A percentile compares a stretch with the other conserved stretches of the same genome.
phyloP scores from a whole-genome alignment of 2,329 filamentous ascomycete genomes.

The Calonectria hawksworthii region DNA sequence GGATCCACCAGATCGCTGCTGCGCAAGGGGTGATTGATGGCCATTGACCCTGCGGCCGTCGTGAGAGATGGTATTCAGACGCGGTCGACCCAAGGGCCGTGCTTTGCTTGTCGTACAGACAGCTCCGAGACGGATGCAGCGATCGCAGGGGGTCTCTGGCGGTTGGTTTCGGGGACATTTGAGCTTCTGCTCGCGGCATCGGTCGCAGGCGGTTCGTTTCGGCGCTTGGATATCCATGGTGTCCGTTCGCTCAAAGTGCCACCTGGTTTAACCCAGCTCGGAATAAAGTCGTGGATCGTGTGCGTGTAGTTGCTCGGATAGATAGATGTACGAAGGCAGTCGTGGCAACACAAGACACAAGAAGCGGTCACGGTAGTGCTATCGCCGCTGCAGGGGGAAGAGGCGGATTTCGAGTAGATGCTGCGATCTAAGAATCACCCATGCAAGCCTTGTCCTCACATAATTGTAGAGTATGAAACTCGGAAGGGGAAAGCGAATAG shows the following conservation, averaged over 20 bases:
- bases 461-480: background rate
- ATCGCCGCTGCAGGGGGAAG: background rate
- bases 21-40: background rate
- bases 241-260: background rate
- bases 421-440: background rate
- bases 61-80: background rate
- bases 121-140: background rate
- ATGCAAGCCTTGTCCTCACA: background rate
- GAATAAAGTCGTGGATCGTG: background rate
- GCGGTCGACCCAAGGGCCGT: background rate
- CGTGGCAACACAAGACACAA: background rate
- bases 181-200: constrained; percentile 10
- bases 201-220: constrained; percentile 7
- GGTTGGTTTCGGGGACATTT: background rate
- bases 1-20: background rate
- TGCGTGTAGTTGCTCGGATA: background rate
- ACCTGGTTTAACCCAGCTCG: background rate
- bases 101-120: background rate
- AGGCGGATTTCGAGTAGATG: background rate
- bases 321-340: background rate
- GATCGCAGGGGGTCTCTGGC: background rate
- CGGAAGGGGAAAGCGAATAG: background rate
- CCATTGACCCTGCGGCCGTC: background rate
- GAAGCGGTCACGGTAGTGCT: background rate
- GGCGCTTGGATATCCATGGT: constrained; percentile 9